Evolutionary conservation across 2,329 filamentous ascomycete genomes (phyloP), one percentile per base, ranked within the genome.

Genomic region (Aspergillus sp.): DNA sequence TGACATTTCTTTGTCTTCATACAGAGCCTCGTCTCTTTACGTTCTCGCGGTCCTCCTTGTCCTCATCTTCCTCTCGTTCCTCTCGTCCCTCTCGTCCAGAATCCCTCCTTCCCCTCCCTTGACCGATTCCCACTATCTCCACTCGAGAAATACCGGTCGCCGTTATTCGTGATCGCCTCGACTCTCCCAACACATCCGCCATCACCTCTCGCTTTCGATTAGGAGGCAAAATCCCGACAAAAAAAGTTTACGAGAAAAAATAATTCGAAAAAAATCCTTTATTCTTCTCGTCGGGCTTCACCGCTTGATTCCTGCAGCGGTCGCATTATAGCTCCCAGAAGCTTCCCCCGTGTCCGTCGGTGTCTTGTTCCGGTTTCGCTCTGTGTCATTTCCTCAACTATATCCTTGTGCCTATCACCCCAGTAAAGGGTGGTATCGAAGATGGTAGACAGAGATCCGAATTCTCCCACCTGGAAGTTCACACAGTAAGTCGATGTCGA

Each of bases 401-500:
- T 39, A 19, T 39, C 10, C 15, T 39, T 19, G 17, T 22, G 7
- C 19, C 50, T 50, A 49, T 51, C 55, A 54, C 53, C 54, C 56
- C 53, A 55, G 55, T 49, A 54, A 57, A 64, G 61, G 62, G 61
- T 62, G 59, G 64, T 61, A 58, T 57, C 64, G 62, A 66, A 85
- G 78, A 96, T 97, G 90, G 90, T 93, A 79, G 90, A 96, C 82
- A 86, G 85, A 78, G 90, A 95, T 77, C 81, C 86, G 75, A 89
- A 83, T 80, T 85, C 88, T 76, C 90, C 90, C 69, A 97, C 90
- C 75, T 97, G 91, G 91, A 97, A 97, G 81, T 97, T 97, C 77
- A 97, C 91, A 73, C 91, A 97, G 90, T 95, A 87, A 74, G 89
- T 80, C 51, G 43, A 52, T 39, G 33, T 13, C 17, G 20, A 35